Evolutionary conservation across 2,329 filamentous ascomycete genomes (phyloP).

Genomic region (Penicillium sp.): DNA sequence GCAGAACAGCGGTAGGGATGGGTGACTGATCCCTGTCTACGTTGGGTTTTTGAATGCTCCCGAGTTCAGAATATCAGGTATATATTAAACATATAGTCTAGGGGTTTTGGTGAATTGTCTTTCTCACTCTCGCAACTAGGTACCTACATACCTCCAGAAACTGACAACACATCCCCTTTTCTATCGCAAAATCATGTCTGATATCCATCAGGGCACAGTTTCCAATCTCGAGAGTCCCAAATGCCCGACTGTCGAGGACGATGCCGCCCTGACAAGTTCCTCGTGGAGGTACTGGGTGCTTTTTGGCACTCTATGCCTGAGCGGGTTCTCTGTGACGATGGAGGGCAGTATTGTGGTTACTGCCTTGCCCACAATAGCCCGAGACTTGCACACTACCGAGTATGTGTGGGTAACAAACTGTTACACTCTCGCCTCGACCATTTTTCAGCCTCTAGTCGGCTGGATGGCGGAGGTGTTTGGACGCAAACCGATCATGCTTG

Average conservation of each 20-base stretch:
- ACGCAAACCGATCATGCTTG: constrained; percentile 43
- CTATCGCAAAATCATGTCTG: neutral
- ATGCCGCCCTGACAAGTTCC: neutral
- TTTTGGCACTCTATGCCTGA: constrained; percentile 9
- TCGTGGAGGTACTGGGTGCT: constrained; percentile 5
- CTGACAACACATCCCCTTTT: too few relatives aligned
- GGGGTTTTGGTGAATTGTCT: too few relatives aligned
- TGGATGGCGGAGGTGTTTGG: constrained; percentile 37
- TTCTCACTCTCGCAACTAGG: too few relatives aligned
- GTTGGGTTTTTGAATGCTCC: too few relatives aligned
- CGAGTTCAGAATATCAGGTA: too few relatives aligned
- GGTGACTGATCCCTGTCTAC: too few relatives aligned
- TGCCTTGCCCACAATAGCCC: constrained; percentile 12
- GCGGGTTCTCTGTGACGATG: constrained; percentile 13
- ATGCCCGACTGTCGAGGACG: neutral
- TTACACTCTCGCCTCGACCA: constrained; percentile 8
- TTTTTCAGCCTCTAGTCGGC: constrained; percentile 7
- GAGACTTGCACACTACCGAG: constrained; percentile 4
- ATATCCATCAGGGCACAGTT: neutral
- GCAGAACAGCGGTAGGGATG: too few relatives aligned
- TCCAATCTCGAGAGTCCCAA: neutral
- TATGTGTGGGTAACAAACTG: constrained; percentile 13
- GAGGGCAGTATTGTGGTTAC: constrained; percentile 13
- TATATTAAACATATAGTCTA: too few relatives aligned
- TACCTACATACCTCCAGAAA: too few relatives aligned